Evolutionary conservation across 176 grass and related monocot genomes (phyloP).

Genomic region (Musa beccarii): DNA sequence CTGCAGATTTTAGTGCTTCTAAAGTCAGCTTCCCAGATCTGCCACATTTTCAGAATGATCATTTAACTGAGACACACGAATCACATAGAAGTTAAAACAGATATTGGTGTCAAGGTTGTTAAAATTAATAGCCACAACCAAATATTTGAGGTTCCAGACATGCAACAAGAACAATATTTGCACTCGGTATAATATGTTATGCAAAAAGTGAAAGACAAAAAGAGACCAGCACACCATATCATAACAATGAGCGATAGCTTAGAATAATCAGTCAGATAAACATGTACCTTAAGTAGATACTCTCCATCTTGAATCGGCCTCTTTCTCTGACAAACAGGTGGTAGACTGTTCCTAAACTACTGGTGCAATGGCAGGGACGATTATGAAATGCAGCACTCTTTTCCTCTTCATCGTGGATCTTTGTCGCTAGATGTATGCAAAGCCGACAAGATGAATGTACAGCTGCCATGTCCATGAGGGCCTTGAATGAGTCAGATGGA

Average conservation of each 20-base stretch:
- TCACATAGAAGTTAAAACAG: no score
- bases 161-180: no score
- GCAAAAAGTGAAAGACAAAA: no score
- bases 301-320: constrained; percentile 61
- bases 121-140: no score
- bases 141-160: no score
- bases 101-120: no score
- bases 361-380: constrained; percentile 71
- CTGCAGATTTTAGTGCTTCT: constrained; percentile 40
- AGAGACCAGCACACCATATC: not conserved
- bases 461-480: constrained; percentile 84
- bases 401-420: constrained; percentile 77
- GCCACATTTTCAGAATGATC: constrained; percentile 6
- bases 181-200: no score
- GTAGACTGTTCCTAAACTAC: constrained; percentile 50
- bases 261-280: not conserved
- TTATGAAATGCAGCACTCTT: constrained; percentile 48
- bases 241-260: not conserved
- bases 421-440: constrained; percentile 86
- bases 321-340: constrained; percentile 93
- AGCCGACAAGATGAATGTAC: constrained; percentile 96
- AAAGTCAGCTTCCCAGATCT: constrained; percentile 57
- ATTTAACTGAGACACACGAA: not conserved
- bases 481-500: constrained; percentile 94
- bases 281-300: constrained; percentile 66